Base-by-base conservation (phyloP, 75 land plant species). In the Picea glauca region DNA sequence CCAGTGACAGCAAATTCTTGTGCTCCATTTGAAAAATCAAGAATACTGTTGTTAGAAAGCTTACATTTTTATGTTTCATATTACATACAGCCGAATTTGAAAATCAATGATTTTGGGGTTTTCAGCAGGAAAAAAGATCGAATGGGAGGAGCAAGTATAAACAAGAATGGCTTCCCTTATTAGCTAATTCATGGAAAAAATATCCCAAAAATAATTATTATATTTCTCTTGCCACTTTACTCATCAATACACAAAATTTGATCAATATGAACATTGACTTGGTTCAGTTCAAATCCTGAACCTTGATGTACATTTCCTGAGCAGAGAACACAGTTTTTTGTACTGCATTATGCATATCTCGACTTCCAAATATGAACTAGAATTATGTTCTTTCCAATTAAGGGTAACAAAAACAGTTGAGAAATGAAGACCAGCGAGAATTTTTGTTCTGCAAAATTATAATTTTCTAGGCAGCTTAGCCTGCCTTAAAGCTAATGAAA, bases 401-500 rank as follows among this genome's bases (percentile, higher is more conserved):
- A 17, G 4, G 72, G 43, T 11, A 50, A 35, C 3, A 14, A 67
- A 67, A 67, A 38, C 1, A 67, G 2, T 31, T 31, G 35, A 64
- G 2, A 26, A 64, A 13, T 64, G 31, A 64, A 14, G 32, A 12
- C 1, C 14, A 5, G 15, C 18, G 18, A 46, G 7, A 20, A 46
- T 18, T 68, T 68, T 2, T 8, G 40, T 7, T 18, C 18, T 35
- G 46, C 12, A 17, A 18, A 6, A 2, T 46, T 46, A 68, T 35
- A 18, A 31, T 68, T 20, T 9, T 38, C 46, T 5, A 8, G 31
- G 30, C 26, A 26, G 12, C 66, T n/a, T 63, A 31, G 3, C 66
- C 30, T 20, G 54, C 56, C 17, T 68, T 17, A 4, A 26, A 74
- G 33, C 76, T 74, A 84, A 57, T 35, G 84, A 78, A 62, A 83